These are phyloP conservation scores for Diaporthe aspalathi DNA, from an alignment of 2,329 filamentous ascomycete species.

Conservation along the genomic window DNA sequence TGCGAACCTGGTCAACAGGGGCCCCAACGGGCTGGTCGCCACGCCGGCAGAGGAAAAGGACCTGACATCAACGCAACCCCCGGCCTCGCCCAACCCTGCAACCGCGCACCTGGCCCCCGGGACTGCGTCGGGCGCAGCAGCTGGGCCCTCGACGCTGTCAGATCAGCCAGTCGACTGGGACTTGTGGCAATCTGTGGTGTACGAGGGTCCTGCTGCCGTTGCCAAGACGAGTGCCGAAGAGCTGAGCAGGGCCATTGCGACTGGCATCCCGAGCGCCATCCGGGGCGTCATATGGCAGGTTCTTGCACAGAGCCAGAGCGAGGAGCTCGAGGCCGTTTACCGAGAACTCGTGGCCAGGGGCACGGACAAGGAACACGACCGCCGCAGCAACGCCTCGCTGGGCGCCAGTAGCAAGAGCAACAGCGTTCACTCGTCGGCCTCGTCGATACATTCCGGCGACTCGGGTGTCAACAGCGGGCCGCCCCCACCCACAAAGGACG, in stretches of 20 bases:
- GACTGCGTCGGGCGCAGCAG: conserved; percentile 83
- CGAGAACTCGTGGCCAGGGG: conserved; percentile 82
- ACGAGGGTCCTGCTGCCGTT: conserved; percentile 90
- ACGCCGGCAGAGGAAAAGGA: conserved; percentile 45
- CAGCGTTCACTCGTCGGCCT: conserved; percentile 79
- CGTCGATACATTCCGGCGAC: conserved; percentile 83
- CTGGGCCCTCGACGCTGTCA: conserved; percentile 76
- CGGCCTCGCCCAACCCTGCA: conserved; percentile 66
- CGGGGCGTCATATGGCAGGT: conserved; percentile 99
- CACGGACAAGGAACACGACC: conserved; percentile 81
- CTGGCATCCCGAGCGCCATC: conserved; percentile 93
- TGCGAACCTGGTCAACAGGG: conserved; percentile 44
- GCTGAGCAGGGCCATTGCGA: conserved; percentile 89
- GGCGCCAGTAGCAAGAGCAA: conserved; percentile 66
- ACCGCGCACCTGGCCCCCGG: conserved; percentile 83
- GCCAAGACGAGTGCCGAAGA: conserved; percentile 89
- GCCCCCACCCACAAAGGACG: conserved; percentile 68
- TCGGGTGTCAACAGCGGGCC: conserved; percentile 71
- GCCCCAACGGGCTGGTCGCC: conserved; percentile 34
- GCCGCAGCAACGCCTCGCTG: conserved; percentile 64
- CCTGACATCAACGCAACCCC: conserved; percentile 43
- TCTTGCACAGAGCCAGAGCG: conserved; percentile 92
- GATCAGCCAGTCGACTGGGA: conserved; percentile 96
- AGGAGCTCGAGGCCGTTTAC: conserved; percentile 89
- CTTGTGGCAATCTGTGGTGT: conserved; percentile 95